Percentiles rank a stretch among this genome's conserved stretches.
Evolutionary conservation across 2,329 filamentous ascomycete species (phyloP).

Genomic region (Colletotrichum scovillei): DNA sequence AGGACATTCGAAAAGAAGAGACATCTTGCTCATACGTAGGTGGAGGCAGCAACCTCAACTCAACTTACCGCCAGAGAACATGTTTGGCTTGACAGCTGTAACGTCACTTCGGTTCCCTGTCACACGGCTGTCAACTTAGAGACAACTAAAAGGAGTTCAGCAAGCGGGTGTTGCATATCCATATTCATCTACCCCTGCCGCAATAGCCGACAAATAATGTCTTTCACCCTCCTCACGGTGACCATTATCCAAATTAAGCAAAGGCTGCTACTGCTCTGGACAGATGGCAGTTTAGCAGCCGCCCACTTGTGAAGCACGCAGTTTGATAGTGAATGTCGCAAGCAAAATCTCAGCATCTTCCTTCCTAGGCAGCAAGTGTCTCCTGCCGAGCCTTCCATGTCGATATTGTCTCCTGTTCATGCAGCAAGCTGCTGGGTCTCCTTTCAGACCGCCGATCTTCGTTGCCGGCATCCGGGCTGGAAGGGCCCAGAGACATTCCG

Average conservation of each 20-base stretch:
- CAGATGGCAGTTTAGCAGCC: neutral
- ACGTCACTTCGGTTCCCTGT: conserved; percentile 1
- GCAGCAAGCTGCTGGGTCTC: neutral
- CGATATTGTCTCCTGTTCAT: neutral
- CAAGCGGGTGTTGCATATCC: neutral
- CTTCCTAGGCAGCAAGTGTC: neutral
- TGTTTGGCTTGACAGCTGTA: neutral
- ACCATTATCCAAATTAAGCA: neutral
- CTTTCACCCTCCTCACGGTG: neutral
- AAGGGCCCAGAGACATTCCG: neutral
- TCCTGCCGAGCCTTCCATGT: neutral
- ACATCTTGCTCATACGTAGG: conserved; percentile 7
- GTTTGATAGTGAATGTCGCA: neutral
- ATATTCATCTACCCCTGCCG: neutral
- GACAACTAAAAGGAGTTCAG: neutral
- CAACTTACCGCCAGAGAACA: neutral
- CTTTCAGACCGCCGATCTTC: neutral
- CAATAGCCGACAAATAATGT: neutral
- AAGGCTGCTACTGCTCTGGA: neutral
- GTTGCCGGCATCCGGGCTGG: conserved; percentile 3
- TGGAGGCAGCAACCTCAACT: conserved; percentile 8
- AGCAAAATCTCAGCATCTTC: neutral
- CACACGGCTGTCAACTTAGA: neutral
- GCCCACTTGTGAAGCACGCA: neutral
- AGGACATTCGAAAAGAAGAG: conserved; percentile 4